A percentile compares a stretch with the other conserved stretches of the same genome.
phyloP scores from a whole-genome alignment of 139 green algal genomes.

The Zygnema circumcarinatum region DNA sequence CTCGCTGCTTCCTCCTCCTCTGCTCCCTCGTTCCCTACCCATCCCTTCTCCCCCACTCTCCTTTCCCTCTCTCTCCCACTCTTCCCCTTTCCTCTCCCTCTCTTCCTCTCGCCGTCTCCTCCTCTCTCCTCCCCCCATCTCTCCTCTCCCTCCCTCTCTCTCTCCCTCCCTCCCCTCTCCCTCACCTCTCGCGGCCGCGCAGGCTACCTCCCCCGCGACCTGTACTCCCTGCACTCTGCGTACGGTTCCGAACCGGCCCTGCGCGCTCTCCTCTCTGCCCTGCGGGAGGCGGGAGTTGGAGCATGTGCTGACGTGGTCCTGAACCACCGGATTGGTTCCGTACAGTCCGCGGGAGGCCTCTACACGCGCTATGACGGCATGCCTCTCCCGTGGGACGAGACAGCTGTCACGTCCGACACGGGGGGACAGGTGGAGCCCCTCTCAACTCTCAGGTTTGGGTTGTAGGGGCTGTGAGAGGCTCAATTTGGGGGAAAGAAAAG shows the following conservation, averaged over 20 bases:
- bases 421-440: conserved; percentile 45
- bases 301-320: conserved; percentile 66
- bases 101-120: not conserved
- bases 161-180: not conserved
- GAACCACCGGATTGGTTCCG: conserved; percentile 63
- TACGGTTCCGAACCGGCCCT: conserved; percentile 62
- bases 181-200: not conserved
- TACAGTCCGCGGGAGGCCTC: conserved; percentile 30
- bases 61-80: not conserved
- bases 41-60: not conserved
- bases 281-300: conserved; percentile 25
- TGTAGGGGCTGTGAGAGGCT: no score
- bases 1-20: not conserved
- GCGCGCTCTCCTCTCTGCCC: not conserved
- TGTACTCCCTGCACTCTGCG: conserved; percentile 57
- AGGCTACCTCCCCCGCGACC: conserved; percentile 63
- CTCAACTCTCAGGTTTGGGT: not conserved
- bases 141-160: not conserved
- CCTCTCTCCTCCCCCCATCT: not conserved
- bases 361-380: conserved; percentile 50
- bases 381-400: conserved; percentile 77
- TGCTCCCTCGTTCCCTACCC: not conserved
- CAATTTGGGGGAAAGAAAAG: no score
- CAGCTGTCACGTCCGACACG: conserved; percentile 79
- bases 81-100: not conserved